Evolutionary conservation across 345 rosid species (phyloP).

Genomic region (Gossypium turneri): DNA sequence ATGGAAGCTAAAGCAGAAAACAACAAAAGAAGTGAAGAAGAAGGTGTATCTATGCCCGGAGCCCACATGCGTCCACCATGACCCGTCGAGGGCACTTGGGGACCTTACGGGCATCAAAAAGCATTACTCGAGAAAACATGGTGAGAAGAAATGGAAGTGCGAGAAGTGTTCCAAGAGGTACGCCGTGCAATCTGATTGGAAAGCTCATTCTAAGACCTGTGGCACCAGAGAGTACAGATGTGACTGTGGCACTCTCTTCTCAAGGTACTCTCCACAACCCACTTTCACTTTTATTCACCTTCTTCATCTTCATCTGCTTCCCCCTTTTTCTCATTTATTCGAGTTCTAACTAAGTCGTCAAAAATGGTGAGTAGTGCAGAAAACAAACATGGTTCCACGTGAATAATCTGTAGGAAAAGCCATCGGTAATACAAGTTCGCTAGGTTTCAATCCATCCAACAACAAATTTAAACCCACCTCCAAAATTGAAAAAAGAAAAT

Average conservation of each 20-base stretch:
- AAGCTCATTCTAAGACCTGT: constrained; percentile 80
- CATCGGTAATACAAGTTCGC: constrained; percentile 6
- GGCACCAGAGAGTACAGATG: constrained; percentile 78
- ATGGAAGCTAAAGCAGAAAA: constrained; percentile 76
- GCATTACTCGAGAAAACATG: constrained; percentile 73
- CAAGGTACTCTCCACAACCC: constrained; percentile 40
- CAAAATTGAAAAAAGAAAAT: background rate
- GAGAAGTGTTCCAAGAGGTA: constrained; percentile 73
- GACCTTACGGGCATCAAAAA: constrained; percentile 82
- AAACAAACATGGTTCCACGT: constrained; percentile 27
- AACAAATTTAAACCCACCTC: constrained; percentile 3
- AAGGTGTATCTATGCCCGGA: constrained; percentile 89
- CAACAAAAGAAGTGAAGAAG: constrained; percentile 68
- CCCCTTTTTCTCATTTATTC: background rate
- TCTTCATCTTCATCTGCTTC: background rate
- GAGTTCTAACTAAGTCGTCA: background rate
- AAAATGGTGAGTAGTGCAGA: background rate
- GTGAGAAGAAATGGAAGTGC: constrained; percentile 87
- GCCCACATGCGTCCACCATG: constrained; percentile 84
- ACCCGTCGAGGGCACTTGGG: constrained; percentile 77
- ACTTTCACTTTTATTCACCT: background rate
- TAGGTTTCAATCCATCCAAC: background rate
- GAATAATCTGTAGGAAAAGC: constrained; percentile 37
- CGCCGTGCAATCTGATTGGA: constrained; percentile 88
- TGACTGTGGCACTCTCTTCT: constrained; percentile 82